Conservation (phyloP, 768 basidiomycete species). For the Cystofilobasidium ferigula region DNA sequence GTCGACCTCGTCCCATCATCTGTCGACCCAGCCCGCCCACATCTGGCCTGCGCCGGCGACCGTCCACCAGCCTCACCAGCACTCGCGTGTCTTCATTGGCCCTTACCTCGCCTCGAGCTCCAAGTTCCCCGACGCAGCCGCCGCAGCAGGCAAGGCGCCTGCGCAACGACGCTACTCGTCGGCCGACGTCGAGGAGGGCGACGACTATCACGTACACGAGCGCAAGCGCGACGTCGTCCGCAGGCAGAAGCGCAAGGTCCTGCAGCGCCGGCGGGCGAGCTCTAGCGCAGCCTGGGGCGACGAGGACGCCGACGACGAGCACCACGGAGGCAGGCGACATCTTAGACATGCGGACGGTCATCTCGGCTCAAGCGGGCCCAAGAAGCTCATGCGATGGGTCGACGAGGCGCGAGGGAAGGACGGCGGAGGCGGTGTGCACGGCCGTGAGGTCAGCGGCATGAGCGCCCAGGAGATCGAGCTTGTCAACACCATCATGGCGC, state of each 20-base stretch:
- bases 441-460: not conserved
- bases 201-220: constrained; percentile 5
- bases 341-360: not conserved
- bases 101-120: constrained; percentile 1
- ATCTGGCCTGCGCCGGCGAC: not conserved
- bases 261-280: not conserved
- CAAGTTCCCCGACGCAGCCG: not conserved
- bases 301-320: not conserved
- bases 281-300: not conserved
- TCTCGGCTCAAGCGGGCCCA: not conserved
- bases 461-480: not conserved
- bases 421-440: not conserved
- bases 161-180: not conserved
- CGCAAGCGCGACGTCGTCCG: constrained; percentile 7
- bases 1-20: no score
- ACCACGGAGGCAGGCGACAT: not conserved
- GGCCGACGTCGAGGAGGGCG: not conserved
- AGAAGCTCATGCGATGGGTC: not conserved
- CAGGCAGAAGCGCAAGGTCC: not conserved
- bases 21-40: not conserved
- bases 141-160: not conserved
- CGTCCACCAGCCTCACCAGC: constrained; percentile 12
- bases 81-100: constrained; percentile 16
- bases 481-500: not conserved
- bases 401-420: not conserved